These are phyloP conservation scores for Euclidium syriacum DNA, from an alignment of 345 rosid species.

Conservation along the genomic window DNA sequence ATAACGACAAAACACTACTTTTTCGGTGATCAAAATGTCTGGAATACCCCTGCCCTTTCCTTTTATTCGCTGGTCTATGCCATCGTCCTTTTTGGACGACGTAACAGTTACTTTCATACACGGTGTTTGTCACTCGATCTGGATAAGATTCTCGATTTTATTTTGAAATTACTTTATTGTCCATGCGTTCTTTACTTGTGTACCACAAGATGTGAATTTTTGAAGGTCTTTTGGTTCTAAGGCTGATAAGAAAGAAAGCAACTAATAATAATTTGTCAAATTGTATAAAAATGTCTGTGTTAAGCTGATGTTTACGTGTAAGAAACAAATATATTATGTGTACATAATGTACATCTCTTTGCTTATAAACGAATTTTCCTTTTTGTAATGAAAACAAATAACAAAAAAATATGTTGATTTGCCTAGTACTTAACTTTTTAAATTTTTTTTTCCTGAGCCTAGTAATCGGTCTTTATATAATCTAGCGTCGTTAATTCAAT, in stretches of 20 bases:
- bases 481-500: no score
- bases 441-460: no score
- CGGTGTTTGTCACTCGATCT: conserved; percentile 20
- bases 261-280: background rate
- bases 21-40: conserved; percentile 1
- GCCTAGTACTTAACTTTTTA: background rate
- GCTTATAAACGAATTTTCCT: background rate
- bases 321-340: conserved; percentile 6
- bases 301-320: conserved; percentile 19
- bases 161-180: background rate
- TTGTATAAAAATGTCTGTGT: background rate
- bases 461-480: no score
- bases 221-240: background rate
- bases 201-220: conserved; percentile 12
- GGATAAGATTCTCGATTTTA: conserved; percentile 26
- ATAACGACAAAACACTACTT: conserved; percentile 53
- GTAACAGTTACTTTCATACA: conserved; percentile 25
- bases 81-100: conserved; percentile 7
- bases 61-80: conserved; percentile 3
- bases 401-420: background rate
- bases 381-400: background rate
- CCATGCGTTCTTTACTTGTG: background rate
- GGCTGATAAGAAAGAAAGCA: background rate
- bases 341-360: background rate
- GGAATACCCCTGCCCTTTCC: background rate